A percentile compares a stretch with the other conserved stretches of the same genome.
Conservation (phyloP, 1,284 basidiomycete species). For the Blastosporella zonata region DNA sequence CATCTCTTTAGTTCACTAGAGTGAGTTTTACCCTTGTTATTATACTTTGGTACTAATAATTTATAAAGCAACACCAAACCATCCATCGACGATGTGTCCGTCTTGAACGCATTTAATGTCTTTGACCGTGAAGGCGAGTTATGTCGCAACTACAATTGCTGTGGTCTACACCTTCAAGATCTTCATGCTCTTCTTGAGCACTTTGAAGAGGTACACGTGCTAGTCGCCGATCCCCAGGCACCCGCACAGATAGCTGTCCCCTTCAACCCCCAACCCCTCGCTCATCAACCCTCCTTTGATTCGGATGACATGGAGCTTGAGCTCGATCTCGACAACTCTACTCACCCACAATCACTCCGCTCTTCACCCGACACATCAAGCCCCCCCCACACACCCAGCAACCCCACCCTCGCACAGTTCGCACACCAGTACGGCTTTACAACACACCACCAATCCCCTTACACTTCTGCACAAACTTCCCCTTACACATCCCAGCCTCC, state of each 20-base stretch:
- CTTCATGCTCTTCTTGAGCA: constrained; percentile 85
- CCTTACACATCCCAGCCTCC: constrained; percentile 35
- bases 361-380: constrained; percentile 46
- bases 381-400: constrained; percentile 49
- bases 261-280: constrained; percentile 39
- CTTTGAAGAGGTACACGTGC: constrained; percentile 82
- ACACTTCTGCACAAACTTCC: constrained; percentile 20
- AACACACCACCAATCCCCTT: constrained; percentile 6
- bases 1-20: constrained; percentile 60
- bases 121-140: constrained; percentile 69
- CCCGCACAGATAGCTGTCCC: constrained; percentile 44
- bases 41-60: constrained; percentile 1
- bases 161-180: constrained; percentile 74
- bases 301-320: constrained; percentile 81
- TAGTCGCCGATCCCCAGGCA: constrained; percentile 55
- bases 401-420: constrained; percentile 25
- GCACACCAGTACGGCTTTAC: constrained; percentile 18
- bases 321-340: constrained; percentile 44
- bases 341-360: constrained; percentile 34
- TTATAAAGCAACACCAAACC: constrained; percentile 46
- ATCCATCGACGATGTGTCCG: constrained; percentile 55
- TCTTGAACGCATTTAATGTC: constrained; percentile 65
- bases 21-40: constrained; percentile 37
- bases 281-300: constrained; percentile 47
- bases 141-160: constrained; percentile 83